These are phyloP conservation scores for Hydrangea macrophylla DNA, from an alignment of 148 eudicot species.

Conservation along the genomic window DNA sequence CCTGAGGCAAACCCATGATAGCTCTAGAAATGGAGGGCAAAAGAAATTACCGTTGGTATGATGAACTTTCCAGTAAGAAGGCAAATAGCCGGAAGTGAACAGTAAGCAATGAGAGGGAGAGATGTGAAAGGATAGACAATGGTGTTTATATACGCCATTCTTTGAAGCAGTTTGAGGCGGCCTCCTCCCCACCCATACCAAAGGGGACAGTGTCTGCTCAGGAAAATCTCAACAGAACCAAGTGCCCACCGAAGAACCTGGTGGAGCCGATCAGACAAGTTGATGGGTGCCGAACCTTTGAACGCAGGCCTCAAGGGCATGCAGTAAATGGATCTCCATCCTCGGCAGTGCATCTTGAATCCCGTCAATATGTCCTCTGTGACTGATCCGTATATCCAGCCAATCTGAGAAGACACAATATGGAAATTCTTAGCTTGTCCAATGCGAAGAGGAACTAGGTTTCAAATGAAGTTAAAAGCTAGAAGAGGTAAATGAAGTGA, in stretches of 20 bases:
- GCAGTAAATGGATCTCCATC: conserved; percentile 99
- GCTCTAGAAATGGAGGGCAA: background rate
- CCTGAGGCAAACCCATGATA: background rate
- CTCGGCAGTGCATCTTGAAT: conserved; percentile 99
- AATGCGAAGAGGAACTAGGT: background rate
- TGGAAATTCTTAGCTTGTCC: background rate
- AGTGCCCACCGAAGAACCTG: conserved; percentile 98
- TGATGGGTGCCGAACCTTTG: conserved; percentile 98
- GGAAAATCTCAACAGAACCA: conserved; percentile 93
- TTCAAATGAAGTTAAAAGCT: too few species aligned
- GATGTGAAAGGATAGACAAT: conserved; percentile 96
- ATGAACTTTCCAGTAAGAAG: conserved; percentile 97
- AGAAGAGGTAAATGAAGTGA: too few species aligned
- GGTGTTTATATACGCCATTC: conserved; percentile 92
- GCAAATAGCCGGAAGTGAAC: conserved; percentile 85
- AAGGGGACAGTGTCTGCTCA: conserved; percentile 95
- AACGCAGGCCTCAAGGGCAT: conserved; percentile 97
- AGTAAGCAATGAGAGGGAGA: conserved; percentile 88
- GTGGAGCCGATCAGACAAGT: conserved; percentile 92
- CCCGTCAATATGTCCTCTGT: conserved; percentile 96
- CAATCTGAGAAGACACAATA: conserved; percentile 56
- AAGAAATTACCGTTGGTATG: conserved; percentile 81
- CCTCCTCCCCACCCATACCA: conserved; percentile 98
- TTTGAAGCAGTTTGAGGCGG: conserved; percentile 93
- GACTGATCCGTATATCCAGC: conserved; percentile 98